phyloP scores from a whole-genome alignment of 108 stramenopile species.

The Ochromonas danica region DNA sequence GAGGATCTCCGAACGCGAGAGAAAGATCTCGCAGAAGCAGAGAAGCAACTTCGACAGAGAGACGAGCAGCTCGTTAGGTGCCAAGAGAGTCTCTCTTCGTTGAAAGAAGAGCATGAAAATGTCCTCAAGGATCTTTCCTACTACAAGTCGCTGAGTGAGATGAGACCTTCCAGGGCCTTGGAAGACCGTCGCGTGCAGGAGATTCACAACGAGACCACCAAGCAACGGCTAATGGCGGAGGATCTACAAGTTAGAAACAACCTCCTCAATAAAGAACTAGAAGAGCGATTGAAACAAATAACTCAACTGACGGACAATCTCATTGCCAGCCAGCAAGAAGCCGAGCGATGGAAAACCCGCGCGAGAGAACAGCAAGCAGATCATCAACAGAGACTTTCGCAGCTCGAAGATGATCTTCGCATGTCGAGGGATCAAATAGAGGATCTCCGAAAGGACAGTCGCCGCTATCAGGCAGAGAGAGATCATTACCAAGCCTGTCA shows the following conservation, averaged over 20 bases:
- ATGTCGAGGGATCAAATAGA: too few species aligned
- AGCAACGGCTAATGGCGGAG: neutral
- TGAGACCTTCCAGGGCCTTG: too few species aligned
- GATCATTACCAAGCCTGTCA: neutral
- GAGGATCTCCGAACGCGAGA: neutral
- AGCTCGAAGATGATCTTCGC: too few species aligned
- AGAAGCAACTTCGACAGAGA: neutral
- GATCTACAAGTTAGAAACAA: neutral
- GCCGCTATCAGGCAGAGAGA: neutral
- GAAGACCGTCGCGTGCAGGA: neutral
- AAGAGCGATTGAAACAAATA: neutral
- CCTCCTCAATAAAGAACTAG: neutral
- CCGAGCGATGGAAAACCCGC: neutral
- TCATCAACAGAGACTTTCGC: too few species aligned
- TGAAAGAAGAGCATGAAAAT: neutral
- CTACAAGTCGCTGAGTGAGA: neutral
- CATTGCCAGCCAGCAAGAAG: neutral
- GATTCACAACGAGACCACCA: too few species aligned
- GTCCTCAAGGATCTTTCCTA: too few species aligned
- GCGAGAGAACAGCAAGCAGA: neutral
- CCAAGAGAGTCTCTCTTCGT: neutral
- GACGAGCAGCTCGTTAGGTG: neutral
- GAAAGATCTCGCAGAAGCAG: neutral
- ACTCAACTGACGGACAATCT: neutral
- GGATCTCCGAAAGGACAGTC: neutral